Conservation (phyloP, 2,329 filamentous ascomycete species). For the Penicillium sp. region DNA sequence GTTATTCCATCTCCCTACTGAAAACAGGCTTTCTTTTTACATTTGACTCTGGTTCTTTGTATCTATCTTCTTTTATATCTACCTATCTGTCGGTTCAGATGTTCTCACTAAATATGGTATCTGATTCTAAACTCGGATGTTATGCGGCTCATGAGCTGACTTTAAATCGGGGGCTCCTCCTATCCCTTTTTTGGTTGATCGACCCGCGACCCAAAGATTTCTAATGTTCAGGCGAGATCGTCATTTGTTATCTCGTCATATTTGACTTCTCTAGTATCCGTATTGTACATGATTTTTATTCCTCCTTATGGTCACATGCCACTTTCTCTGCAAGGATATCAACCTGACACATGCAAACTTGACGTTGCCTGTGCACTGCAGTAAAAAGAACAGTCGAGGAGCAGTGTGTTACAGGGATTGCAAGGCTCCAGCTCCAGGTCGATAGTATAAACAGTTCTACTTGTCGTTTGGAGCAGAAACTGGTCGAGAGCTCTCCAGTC, state of each 20-base stretch:
- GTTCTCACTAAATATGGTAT: background rate
- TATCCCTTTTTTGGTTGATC: constrained; percentile 8
- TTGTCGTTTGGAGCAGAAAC: constrained; percentile 2
- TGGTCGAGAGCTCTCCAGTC: constrained; percentile 39
- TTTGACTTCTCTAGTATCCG: background rate
- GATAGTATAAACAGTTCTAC: background rate
- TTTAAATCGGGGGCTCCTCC: background rate
- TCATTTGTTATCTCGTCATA: background rate
- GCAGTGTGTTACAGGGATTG: constrained; percentile 8
- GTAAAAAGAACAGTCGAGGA: background rate
- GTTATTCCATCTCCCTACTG: constrained; percentile 8
- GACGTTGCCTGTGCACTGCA: constrained; percentile 20
- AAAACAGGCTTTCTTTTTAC: constrained; percentile 10
- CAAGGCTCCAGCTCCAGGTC: background rate
- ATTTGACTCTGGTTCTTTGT: constrained; percentile 1
- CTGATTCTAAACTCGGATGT: background rate
- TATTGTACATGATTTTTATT: constrained; percentile 7
- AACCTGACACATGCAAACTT: background rate
- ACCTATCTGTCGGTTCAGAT: background rate
- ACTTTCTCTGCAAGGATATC: background rate
- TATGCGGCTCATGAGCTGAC: background rate
- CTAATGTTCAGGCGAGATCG: constrained; percentile 8
- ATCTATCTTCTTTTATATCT: background rate
- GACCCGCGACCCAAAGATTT: constrained; percentile 10
- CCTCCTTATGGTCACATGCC: background rate